Base-by-base conservation (phyloP, 495 filamentous ascomycete species). In the Penicillium angulare region DNA sequence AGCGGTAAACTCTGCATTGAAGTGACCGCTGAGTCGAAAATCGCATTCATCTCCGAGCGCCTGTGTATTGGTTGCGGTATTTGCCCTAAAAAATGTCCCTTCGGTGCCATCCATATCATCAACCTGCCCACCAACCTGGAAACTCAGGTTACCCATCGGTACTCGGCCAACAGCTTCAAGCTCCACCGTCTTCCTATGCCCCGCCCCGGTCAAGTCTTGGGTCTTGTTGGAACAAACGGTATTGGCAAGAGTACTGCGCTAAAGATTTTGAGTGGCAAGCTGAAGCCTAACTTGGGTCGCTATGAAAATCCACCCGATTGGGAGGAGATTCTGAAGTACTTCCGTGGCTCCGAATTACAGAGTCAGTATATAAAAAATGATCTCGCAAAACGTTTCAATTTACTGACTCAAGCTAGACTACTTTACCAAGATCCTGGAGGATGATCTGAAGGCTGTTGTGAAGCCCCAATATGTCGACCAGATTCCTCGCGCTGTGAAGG, bases 381-480 rank as follows among this genome's bases (percentile, higher is more conserved):
- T 16, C 5, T 27, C 15, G 7, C 16, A 16, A 38, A 21, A 22
- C 4, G 6, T 7, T 10, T 27, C 17, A n/a, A 32, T 7, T 12
- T 22, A 23, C 10, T 2, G 38, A 36, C 36, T 35, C 20, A 23
- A 18, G 3, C n/a, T 58, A 95, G 89, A 98, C 75, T 97, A 97
- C 74, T 96, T 97, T 68, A 98, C 93, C 50, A 98, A 97, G 73
- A 81, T 98, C 8, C 78, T 98, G 33, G 93, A 98, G 66, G 93
- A 98, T 63, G 81, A 97, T 56, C 74, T 98, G 45, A 97, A 97
- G 78, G 90, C 95, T 42, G 90, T 97, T 34, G 89, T 96, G 48
- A 98, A 98, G 80, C 93, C 93, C 56, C 95, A 98, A 76, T 98
- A 98, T 77, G 93, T 98, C 48, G 95, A 98, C 56, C 95, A 96